These are phyloP conservation scores for Penicillium waksmanii DNA, from an alignment of 495 filamentous ascomycete species.

Conservation along the genomic window DNA sequence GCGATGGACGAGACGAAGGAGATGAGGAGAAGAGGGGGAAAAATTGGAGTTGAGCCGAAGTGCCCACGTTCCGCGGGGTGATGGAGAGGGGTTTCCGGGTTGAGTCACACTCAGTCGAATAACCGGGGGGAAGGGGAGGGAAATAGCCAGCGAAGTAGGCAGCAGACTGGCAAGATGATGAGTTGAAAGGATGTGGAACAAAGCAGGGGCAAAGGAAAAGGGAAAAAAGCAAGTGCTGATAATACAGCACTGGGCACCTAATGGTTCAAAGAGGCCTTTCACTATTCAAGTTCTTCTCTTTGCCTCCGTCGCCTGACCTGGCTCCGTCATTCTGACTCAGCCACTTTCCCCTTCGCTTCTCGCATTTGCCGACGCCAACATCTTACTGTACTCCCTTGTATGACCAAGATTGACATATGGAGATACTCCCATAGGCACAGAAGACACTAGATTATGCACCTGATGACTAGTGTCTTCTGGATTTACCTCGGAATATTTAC, in stretches of 20 bases:
- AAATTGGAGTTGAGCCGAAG: constrained; percentile 7
- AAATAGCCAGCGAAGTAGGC: neutral
- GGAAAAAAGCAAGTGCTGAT: neutral
- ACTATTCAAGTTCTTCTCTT: neutral
- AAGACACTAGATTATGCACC: neutral
- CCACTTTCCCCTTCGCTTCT: constrained; percentile 8
- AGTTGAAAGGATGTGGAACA: neutral
- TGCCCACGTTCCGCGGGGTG: constrained; percentile 33
- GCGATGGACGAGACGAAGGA: neutral
- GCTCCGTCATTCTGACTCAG: constrained; percentile 26
- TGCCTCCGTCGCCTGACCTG: neutral
- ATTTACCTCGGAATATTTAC: too few relatives aligned
- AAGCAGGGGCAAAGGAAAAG: neutral
- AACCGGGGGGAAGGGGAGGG: neutral
- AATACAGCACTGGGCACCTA: neutral
- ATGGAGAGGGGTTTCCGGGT: constrained; percentile 17
- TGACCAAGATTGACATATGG: too few relatives aligned
- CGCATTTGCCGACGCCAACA: neutral
- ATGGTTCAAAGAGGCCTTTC: neutral
- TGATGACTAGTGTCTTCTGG: neutral
- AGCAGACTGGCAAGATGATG: constrained; percentile 5
- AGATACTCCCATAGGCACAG: neutral
- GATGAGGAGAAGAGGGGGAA: constrained; percentile 14
- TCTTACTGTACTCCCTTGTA: too few relatives aligned
- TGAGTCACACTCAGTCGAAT: constrained; percentile 28